Base-by-base conservation (phyloP, 768 basidiomycete species). In the Epithele typhae region DNA sequence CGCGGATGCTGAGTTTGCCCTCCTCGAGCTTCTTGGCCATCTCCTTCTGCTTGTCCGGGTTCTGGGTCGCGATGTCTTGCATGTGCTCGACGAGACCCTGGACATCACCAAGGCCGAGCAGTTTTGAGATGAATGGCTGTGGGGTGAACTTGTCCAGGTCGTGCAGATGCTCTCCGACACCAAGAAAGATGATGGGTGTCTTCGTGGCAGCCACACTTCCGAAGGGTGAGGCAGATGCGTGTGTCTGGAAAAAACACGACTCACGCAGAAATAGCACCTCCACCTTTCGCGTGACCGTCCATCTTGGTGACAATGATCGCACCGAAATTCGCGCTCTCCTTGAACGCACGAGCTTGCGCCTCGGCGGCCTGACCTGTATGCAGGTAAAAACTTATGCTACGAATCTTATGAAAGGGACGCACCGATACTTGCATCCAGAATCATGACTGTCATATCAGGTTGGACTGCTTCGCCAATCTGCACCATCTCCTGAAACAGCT, bases 251-350 rank as follows among this genome's bases (percentile, higher is more conserved):
- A 11, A 22, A 14, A 15, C 38, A n/a, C 4, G 18, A 76, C 92
- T 49, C 69, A 97, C 95, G 95, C 95, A 37, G 96, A 99, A 50
- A 99, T 98, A 24, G 96, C 96, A 19, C 96, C 96, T 65, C 96
- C 96, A 46, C 96, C 96, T 64, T 96, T 98, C 1, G 96, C 96
- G 59, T 99, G 96, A 4, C 96, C 96, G 58, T 99, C 96, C 84
- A 99, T 92, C 70, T 99, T 99, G 10, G 96, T 99, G 14, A 99
- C 96, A 49, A 99, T 96, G 55, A 99, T 99, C 2, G 95, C 96
- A 47, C 95, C 96, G 63, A 99, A 99, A 62, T 96, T 82, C 18
- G 93, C 90, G 50, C 87, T 92, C 52, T 98, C 95, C 68, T 99
- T 99, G 77, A 99, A 99, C 1, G 96, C 96, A 34, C 82, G 80